Evolutionary conservation across 2,329 filamentous ascomycete genomes (phyloP), one percentile per base, ranked within the genome.

Genomic region (Colletotrichum chlorophyti): DNA sequence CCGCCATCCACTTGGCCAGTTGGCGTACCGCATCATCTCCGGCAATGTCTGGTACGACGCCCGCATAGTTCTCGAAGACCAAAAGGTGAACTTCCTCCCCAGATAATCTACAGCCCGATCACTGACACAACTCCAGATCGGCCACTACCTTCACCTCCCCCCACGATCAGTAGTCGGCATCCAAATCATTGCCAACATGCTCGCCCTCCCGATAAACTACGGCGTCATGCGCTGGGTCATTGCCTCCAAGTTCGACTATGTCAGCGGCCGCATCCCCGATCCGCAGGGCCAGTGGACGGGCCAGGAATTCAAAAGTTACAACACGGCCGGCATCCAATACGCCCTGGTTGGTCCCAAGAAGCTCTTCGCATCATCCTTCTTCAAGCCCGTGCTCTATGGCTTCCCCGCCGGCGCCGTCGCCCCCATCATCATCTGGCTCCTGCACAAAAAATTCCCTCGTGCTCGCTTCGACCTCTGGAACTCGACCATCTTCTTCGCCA

Each of bases 271-370:
- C 4, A 70, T 77, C 46, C 70, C 70, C 1, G 84, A 88, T 61
- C 83, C 84, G 0, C 75, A 83, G 1, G 78, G 83, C 57, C 84
- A 87, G 65, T 87, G 84, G 85, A 87, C 84, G 0, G 85, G 81
- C 0, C 84, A 87, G 64, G 66, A 65, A 1, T 71, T 87, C 2
- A 75, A 79, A 0, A 72, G 70, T 3, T 80, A 77, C n/a, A 76
- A 86, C 45, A 85, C 82, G 0, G 76, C 80, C 29, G 82, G 81
- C 3, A 80, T 85, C 2, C 83, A 87, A 66, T 87, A 87, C 60
- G 84, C 85, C 2, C 72, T 87, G 5, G 77, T 87, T 23, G 82
- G 75, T 52, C 66, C 70, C 65, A 47, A 61, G 19, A 58, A 58
- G 11, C 75, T 84, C 32, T 84, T 84, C 66, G 64, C 74, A 24